phyloP scores from a whole-genome alignment of 495 filamentous ascomycete genomes.

The Rhypophila decipiens region DNA sequence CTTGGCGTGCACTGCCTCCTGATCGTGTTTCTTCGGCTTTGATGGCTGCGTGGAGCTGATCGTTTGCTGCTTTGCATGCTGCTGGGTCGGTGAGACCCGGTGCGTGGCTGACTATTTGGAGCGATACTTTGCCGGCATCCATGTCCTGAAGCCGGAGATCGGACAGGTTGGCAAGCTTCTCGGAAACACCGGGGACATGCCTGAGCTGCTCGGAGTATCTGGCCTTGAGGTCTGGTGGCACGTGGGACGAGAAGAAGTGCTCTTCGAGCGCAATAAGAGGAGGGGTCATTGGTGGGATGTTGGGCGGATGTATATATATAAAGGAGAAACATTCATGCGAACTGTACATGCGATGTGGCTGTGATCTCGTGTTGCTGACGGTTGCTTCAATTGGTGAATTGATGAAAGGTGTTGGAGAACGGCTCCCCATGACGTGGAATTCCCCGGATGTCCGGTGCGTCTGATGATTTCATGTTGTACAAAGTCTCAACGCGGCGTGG shows the following conservation, averaged over 20 bases:
- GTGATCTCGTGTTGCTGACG: too few species aligned
- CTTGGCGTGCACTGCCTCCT: conserved; percentile 28
- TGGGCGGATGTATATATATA: too few species aligned
- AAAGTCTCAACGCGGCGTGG: too few species aligned
- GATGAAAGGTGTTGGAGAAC: too few species aligned
- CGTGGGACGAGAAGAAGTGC: conserved; percentile 45
- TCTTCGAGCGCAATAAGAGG: conserved; percentile 55
- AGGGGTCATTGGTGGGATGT: conserved; percentile 5
- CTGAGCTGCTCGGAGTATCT: conserved; percentile 27
- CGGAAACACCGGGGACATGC: conserved; percentile 13
- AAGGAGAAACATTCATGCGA: too few species aligned
- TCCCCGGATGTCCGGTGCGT: too few species aligned
- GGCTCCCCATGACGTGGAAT: too few species aligned
- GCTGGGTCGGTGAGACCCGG: conserved; percentile 29
- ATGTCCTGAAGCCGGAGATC: conserved; percentile 44
- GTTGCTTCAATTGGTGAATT: too few species aligned
- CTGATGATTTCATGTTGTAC: too few species aligned
- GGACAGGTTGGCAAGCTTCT: conserved; percentile 33
- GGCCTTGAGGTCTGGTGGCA: conserved; percentile 11
- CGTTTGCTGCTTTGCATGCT: conserved; percentile 41
- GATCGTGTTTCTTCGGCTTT: not conserved
- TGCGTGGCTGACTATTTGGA: conserved; percentile 53
- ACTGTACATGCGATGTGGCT: too few species aligned
- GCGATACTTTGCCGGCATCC: conserved; percentile 40
- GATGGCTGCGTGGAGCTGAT: conserved; percentile 46